These are phyloP conservation scores for Thalassiosira ordinaria DNA, from an alignment of 352 stramenopile genomes.

Conservation along the genomic window DNA sequence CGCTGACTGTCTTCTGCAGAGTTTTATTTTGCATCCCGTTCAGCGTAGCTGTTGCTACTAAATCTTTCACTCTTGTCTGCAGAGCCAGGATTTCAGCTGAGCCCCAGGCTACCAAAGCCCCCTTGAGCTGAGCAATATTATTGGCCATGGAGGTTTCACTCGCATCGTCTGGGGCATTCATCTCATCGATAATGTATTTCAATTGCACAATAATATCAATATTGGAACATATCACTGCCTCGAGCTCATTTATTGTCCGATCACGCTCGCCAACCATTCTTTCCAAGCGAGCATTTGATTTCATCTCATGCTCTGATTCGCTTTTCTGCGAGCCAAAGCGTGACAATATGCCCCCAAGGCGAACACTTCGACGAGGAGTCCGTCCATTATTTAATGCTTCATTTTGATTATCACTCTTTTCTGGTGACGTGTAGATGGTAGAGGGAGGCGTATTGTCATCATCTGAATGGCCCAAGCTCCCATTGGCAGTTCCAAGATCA, in stretches of 20 bases:
- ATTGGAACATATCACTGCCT: slow-evolving; percentile 9
- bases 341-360: neutral
- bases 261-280: neutral
- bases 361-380: neutral
- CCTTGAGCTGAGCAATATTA: slow-evolving; percentile 7
- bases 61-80: slow-evolving; percentile 11
- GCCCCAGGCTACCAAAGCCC: neutral
- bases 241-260: slow-evolving; percentile 8
- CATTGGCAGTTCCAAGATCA: too few species aligned
- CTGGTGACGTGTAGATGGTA: neutral
- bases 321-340: too few species aligned
- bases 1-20: slow-evolving; percentile 5
- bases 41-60: neutral
- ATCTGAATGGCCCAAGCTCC: too few species aligned
- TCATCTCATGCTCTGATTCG: too few species aligned
- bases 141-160: neutral
- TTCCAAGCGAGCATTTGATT: too few species aligned
- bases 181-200: slow-evolving; percentile 4
- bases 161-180: neutral
- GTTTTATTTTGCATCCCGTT: neutral
- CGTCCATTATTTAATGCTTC: neutral
- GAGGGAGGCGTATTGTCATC: too few species aligned
- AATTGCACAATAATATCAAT: neutral
- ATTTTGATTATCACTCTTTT: neutral
- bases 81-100: neutral